Evolutionary conservation across 2,329 filamentous ascomycete genomes (phyloP), one percentile per base, ranked within the genome.

Genomic region (Colletotrichum eleusines): DNA sequence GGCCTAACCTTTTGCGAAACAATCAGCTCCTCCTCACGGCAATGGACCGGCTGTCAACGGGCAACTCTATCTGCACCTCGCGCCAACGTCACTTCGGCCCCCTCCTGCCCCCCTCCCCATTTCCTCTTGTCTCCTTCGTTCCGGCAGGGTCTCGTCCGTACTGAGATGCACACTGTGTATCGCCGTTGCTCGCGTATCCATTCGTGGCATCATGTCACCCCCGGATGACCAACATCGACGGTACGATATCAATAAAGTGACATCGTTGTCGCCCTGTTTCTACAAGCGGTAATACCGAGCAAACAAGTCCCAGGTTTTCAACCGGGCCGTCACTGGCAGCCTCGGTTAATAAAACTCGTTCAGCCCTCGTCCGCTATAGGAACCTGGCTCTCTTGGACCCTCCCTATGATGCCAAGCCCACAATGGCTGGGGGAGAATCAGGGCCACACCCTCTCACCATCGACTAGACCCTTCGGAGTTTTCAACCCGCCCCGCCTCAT

Each of bases 21-120:
- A 50, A 71, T 69, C 69, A 71, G 69, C 64, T 63, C 44, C 62
- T 58, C 44, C 48, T 51, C 26, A 11, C 48, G 68, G 59, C 59
- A 60, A n/a, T 59, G 65, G 44, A 59, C 63, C 69, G 59, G 65
- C 69, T 69, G 64, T 68, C 59, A 69, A 66, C 53, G 58, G 65
- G 44, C 58, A 71, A 71, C 69, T 71, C 65, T 71, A 69, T 69
- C 69, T 71, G 64, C 69, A 71, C 69, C 65, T 71, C 65, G 59
- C 65, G 46, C 57, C 69, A 69, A 69, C 64, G 64, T 58, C 53
- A 69, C 64, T 59, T 69, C 54, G 58, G 64, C 58, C 31, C 58
- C 66, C 12, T 18, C 16, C 67, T 48, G n/a, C 26, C 38, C 23
- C 44, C 61, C 42, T 4, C 8, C 67, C n/a, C n/a, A n/a, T 48